Conservation (phyloP, 306 rosid genomes). For the Luffa aegyptiaca region DNA sequence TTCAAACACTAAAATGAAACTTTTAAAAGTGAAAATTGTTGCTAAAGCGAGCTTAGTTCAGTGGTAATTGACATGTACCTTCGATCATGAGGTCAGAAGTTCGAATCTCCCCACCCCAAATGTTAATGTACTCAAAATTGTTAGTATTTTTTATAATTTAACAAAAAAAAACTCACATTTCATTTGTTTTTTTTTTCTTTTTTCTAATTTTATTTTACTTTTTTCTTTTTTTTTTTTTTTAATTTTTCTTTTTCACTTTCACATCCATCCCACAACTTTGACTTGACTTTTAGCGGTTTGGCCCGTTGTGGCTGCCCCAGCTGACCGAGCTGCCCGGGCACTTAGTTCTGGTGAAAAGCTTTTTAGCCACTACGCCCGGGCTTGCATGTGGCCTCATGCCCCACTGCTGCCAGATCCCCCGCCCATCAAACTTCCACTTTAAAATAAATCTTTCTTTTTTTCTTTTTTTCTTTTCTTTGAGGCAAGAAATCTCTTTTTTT, state of each 20-base stretch:
- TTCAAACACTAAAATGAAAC: too few species aligned
- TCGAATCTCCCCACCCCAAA: too few species aligned
- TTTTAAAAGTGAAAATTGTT: too few species aligned
- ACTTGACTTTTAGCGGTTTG: conserved; percentile 9
- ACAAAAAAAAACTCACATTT: neutral
- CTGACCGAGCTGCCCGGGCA: neutral
- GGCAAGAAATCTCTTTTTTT: neutral
- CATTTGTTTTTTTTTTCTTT: too few species aligned
- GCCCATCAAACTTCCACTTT: conserved; percentile 4
- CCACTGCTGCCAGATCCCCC: conserved; percentile 7
- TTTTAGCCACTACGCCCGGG: neutral
- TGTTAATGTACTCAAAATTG: too few species aligned
- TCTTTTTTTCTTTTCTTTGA: neutral
- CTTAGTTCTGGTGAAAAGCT: neutral
- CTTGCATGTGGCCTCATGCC: neutral
- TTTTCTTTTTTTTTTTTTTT: too few species aligned
- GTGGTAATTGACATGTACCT: too few species aligned
- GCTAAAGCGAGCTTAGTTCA: too few species aligned
- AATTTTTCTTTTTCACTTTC: neutral
- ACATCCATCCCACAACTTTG: neutral
- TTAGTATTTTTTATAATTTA: too few species aligned
- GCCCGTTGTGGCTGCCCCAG: neutral
- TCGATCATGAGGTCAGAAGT: too few species aligned
- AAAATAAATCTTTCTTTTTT: neutral
- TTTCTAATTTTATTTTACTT: too few species aligned